Evolutionary conservation across 1,284 basidiomycete species (phyloP).

Genomic region (Gomphus bonarii): DNA sequence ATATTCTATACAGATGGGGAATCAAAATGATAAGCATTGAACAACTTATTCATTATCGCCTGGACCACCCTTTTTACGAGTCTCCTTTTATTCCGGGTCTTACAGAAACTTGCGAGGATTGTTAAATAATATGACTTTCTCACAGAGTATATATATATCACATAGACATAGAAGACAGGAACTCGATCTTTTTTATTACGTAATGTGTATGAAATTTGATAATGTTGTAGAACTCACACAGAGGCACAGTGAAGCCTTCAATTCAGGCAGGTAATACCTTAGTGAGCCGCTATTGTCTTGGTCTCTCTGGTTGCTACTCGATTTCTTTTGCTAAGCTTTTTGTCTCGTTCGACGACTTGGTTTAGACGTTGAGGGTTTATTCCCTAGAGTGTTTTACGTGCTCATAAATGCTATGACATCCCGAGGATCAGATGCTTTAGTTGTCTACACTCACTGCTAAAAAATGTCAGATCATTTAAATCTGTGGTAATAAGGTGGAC

Average conservation of each 20-base stretch:
- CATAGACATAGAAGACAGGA: not conserved
- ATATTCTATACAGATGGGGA: constrained; percentile 43
- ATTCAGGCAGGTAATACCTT: not conserved
- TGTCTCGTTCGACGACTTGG: too few relatives aligned
- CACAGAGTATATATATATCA: not conserved
- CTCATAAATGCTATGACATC: too few relatives aligned
- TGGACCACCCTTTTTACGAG: not conserved
- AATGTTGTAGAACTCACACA: not conserved
- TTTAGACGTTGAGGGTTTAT: too few relatives aligned
- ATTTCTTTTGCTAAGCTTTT: too few relatives aligned
- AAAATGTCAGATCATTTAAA: too few relatives aligned
- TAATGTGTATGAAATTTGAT: not conserved
- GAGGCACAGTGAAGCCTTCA: not conserved
- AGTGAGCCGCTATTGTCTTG: too few relatives aligned
- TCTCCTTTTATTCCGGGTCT: not conserved
- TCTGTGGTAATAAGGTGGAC: too few relatives aligned
- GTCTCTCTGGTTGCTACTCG: too few relatives aligned
- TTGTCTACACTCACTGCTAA: too few relatives aligned
- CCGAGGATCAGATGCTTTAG: too few relatives aligned
- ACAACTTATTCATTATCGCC: constrained; percentile 32
- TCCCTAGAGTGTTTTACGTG: too few relatives aligned
- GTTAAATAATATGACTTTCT: not conserved
- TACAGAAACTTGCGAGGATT: not conserved
- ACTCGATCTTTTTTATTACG: not conserved
- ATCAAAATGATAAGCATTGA: constrained; percentile 93